Percentiles rank a stretch among this genome's conserved stretches.
Evolutionary conservation across 352 stramenopile species (phyloP).

Genomic region (Pythium myriotylum): DNA sequence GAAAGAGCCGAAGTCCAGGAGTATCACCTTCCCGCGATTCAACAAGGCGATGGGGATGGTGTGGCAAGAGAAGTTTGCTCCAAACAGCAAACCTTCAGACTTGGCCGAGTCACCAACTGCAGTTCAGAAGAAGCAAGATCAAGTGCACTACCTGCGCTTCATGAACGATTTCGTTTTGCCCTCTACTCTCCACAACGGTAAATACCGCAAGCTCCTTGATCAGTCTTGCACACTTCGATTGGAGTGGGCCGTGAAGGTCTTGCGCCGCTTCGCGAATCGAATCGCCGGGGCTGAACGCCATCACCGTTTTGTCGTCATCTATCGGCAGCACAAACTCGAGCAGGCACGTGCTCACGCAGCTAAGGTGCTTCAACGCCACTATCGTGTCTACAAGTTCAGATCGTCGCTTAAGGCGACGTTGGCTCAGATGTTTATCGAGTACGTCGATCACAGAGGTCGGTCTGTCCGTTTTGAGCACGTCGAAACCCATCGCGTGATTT

Average conservation of each 20-base stretch:
- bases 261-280: slow-evolving; percentile 48
- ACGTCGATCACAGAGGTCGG: slow-evolving; percentile 48
- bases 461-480: slow-evolving; percentile 49
- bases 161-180: slow-evolving; percentile 70
- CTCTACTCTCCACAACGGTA: slow-evolving; percentile 57
- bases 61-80: slow-evolving; percentile 57
- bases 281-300: slow-evolving; percentile 45
- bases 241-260: slow-evolving; percentile 45
- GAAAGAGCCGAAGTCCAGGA: slow-evolving; percentile 70
- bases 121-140: slow-evolving; percentile 21
- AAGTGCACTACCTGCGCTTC: slow-evolving; percentile 52
- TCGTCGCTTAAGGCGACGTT: slow-evolving; percentile 46
- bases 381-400: slow-evolving; percentile 52
- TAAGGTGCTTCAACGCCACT: slow-evolving; percentile 46
- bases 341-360: slow-evolving; percentile 28
- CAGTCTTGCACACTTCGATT: slow-evolving; percentile 38
- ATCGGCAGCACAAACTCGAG: slow-evolving; percentile 35
- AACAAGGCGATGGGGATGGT: slow-evolving; percentile 66
- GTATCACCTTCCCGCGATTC: slow-evolving; percentile 62
- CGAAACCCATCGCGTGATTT: slow-evolving; percentile 35
- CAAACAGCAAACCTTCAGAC: slow-evolving; percentile 1
- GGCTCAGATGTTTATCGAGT: slow-evolving; percentile 64
- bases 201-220: slow-evolving; percentile 57
- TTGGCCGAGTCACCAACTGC: not conserved
- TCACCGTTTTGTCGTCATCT: slow-evolving; percentile 48